These are phyloP conservation scores for Eucalyptus victrix DNA, from an alignment of 345 rosid genomes.

Conservation along the genomic window DNA sequence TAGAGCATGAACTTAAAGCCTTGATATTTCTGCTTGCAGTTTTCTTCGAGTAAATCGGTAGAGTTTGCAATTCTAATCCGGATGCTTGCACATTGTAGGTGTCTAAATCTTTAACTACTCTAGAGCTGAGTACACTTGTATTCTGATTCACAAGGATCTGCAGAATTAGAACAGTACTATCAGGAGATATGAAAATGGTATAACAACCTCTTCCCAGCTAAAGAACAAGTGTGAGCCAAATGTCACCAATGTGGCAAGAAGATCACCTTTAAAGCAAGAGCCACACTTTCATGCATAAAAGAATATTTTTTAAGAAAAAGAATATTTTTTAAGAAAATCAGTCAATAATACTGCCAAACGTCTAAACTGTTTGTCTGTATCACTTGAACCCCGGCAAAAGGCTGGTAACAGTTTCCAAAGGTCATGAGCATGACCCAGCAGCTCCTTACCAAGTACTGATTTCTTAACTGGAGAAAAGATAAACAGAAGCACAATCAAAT, in stretches of 20 bases:
- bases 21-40: constrained; percentile 54
- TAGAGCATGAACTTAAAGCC: constrained; percentile 53
- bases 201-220: too few species aligned
- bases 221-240: too few species aligned
- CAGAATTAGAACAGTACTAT: too few species aligned
- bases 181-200: too few species aligned
- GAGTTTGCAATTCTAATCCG: too few species aligned
- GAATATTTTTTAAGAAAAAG: background rate
- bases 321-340: constrained; percentile 33
- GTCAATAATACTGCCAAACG: constrained; percentile 53
- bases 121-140: too few species aligned
- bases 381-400: constrained; percentile 70
- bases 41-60: constrained; percentile 42
- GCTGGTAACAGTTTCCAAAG: constrained; percentile 72
- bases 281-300: too few species aligned
- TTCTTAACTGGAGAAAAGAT: constrained; percentile 47
- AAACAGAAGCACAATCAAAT: background rate
- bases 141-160: too few species aligned
- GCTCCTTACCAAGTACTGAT: constrained; percentile 38
- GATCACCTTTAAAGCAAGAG: too few species aligned
- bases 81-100: too few species aligned
- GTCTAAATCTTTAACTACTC: too few species aligned
- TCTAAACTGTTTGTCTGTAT: constrained; percentile 32
- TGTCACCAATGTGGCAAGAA: too few species aligned
- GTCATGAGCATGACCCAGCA: constrained; percentile 53